phyloP scores from a whole-genome alignment of 2,329 filamentous ascomycete species.

The Botrytis porri region DNA sequence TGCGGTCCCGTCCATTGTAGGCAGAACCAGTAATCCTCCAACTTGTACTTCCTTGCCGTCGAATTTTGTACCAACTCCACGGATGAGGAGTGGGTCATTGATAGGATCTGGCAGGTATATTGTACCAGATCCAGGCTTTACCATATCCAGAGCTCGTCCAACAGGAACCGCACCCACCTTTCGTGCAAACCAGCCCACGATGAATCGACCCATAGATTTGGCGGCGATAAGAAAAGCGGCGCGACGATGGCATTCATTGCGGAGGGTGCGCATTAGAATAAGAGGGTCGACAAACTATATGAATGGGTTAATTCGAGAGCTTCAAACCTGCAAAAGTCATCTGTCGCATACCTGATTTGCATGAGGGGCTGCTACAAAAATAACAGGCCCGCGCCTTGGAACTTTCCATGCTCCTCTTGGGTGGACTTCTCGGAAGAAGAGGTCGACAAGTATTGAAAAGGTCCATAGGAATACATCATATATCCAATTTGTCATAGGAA shows the following conservation, averaged over 20 bases:
- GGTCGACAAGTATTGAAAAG: slow-evolving; percentile 81
- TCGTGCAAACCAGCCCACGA: slow-evolving; percentile 83
- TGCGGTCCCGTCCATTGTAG: slow-evolving; percentile 72
- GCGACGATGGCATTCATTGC: slow-evolving; percentile 77
- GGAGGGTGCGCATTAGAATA: slow-evolving; percentile 86
- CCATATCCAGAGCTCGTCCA: slow-evolving; percentile 82
- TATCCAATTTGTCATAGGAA: slow-evolving; percentile 48
- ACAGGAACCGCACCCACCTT: slow-evolving; percentile 91
- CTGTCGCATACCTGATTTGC: slow-evolving; percentile 73
- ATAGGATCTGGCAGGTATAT: slow-evolving; percentile 89
- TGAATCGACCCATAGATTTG: slow-evolving; percentile 85
- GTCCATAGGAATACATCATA: slow-evolving; percentile 77
- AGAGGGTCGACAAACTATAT: slow-evolving; percentile 88
- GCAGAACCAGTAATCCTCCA: slow-evolving; percentile 83
- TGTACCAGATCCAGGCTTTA: slow-evolving; percentile 73
- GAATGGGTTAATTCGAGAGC: slow-evolving; percentile 16
- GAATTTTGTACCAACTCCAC: slow-evolving; percentile 77
- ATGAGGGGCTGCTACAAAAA: slow-evolving; percentile 95
- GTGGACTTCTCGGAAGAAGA: slow-evolving; percentile 98
- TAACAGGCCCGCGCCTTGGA: slow-evolving; percentile 79
- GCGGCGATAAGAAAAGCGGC: slow-evolving; percentile 92
- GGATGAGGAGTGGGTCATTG: slow-evolving; percentile 62
- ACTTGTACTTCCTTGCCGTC: slow-evolving; percentile 66
- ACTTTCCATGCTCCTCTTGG: slow-evolving; percentile 94
- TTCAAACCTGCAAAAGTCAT: not conserved